Base-by-base conservation (phyloP, 768 basidiomycete genomes). In the Lentinula aciculospora region DNA sequence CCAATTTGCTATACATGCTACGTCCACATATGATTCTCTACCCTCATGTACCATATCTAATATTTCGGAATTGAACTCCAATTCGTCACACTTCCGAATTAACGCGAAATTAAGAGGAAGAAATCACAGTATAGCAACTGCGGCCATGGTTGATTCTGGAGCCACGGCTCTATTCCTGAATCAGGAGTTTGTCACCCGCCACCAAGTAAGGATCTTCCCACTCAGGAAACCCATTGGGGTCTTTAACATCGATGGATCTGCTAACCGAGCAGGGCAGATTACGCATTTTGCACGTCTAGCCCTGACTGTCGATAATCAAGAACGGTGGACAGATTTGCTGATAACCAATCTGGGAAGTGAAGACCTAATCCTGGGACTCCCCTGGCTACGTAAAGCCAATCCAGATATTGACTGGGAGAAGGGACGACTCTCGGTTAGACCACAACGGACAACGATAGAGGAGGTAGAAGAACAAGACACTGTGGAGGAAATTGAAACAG, bases 151-250 rank as follows among this genome's bases (percentile, higher is more conserved):
- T 7, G 32, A 32, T 12, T 32, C 8, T 32, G 32, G 32, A 32
- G 32, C 32, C 12, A 32, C 32, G 1, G 32, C 32, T 12, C 3
- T 32, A 4, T 32, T 32, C 12, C 3, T 32, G 3, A 32, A 32
- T 12, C 32, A 32, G 12, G 32, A 32, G 8, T 32, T 32, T 32
- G 32, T 12, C 32, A 32, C 32, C 32, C 32, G 3, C 1, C 6
- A 32, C 32, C 32, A 32, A 1, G 32, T 32, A 32, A 32, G 2
- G 12, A 7, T 1, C 12, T 6, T 4, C 1, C 32, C 32, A 6
- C 40, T 42, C 15, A 8, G 19, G 9, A 74, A 75, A 53, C 55
- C 73, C 1, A 21, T 63, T 1, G 23, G 32, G 31, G 31, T 53
- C 4, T 21, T 19, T 8, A 53, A 53, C 19, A 31, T 31, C 3